These are phyloP conservation scores for Castanea mollissima DNA, from an alignment of 306 rosid species.

Conservation along the genomic window DNA sequence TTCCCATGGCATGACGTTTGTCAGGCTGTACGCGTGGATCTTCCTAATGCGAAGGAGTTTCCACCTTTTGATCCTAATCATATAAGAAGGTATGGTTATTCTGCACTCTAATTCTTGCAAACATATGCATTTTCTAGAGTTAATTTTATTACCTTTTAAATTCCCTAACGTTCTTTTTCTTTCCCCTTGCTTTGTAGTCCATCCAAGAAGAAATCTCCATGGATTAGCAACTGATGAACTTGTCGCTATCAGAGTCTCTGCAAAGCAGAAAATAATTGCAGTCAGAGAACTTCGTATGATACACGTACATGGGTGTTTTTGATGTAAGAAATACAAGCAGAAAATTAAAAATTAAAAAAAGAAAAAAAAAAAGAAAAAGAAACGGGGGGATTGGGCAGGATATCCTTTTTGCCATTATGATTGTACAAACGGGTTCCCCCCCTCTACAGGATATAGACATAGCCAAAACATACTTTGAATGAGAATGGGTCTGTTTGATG, in stretches of 20 bases:
- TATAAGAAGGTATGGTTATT: constrained; percentile 11
- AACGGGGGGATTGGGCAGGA: not conserved
- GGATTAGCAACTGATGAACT: not conserved
- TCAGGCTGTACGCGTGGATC: not conserved
- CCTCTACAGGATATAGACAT: not conserved
- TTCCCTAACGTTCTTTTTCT: not conserved
- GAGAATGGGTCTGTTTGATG: no score
- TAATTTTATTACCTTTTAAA: not conserved
- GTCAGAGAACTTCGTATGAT: not conserved
- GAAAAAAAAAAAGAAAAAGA: no score
- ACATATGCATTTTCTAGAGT: not conserved
- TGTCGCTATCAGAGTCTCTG: not conserved
- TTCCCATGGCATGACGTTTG: not conserved
- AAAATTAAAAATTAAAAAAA: not conserved
- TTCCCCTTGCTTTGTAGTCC: constrained; percentile 17
- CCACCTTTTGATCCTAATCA: constrained; percentile 16
- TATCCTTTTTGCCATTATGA: not conserved
- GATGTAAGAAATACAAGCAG: not conserved
- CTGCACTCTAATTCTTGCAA: not conserved
- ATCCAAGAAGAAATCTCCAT: not conserved
- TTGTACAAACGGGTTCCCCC: not conserved
- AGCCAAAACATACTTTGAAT: no score
- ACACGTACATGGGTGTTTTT: not conserved
- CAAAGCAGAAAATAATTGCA: not conserved
- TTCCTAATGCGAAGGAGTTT: constrained; percentile 10